Base-by-base conservation (phyloP, 257 asterid genomes). In the Anisodus tanguticus region DNA sequence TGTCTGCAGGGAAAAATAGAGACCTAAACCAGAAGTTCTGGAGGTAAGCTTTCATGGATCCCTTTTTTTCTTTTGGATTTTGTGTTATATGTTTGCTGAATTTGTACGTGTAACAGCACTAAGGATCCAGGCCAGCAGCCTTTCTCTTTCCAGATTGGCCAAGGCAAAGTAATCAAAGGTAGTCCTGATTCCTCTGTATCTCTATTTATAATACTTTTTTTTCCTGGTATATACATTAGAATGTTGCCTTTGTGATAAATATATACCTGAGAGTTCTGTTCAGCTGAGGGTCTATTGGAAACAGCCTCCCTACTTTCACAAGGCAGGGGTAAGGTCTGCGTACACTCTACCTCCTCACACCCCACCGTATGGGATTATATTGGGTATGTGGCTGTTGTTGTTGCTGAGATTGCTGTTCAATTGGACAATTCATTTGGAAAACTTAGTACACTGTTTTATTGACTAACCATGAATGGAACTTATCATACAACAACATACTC, bases 91-190 rank as follows among this genome's bases (percentile, higher is more conserved):
- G 35, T 67, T 26, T 77, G 47, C 15, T 67, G 79, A 82, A 83
- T 84, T 84, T 79, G 83, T 35, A 45, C n/a, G 55, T 86, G 59
- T 41, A 31, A 84, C 87, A 97, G 99, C 92, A 97, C 99, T 83
- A 97, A 97, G 97, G 98, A 97, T 92, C 90, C 93, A 26, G 97
- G 97, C 63, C 98, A 97, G 94, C 12, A 86, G 90, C 99, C 99
- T 31, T 97, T 97, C 88, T 0, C 95, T 53, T 97, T 97, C 88
- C 89, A 90, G 88, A 90, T 97, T 86, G 98, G 99, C 59, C 87
- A 85, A 83, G 98, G 97, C 82, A 91, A 86, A 62, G 99, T 97
- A 80, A 94, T 97, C 74, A 95, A 93, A 95, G 99, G 99, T 97
- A 91, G n/a, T 74, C 37, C 11, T 69, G 31, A 22, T n/a, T 74